Evolutionary conservation across 768 basidiomycete species (phyloP).

Genomic region (Gelatoporia subvermispora): DNA sequence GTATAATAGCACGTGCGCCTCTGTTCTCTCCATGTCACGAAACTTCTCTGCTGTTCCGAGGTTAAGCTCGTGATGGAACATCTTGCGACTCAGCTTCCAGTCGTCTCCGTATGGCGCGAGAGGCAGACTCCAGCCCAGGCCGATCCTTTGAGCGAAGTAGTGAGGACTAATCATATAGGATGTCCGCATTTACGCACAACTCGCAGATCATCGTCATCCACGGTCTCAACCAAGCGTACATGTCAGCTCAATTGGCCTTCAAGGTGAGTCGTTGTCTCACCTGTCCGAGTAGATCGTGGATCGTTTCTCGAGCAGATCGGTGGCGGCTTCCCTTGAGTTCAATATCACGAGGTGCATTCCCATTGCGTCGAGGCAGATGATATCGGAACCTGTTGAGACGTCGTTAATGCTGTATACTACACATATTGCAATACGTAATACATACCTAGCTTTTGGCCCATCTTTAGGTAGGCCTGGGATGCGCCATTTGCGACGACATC

Average conservation of each 20-base stretch:
- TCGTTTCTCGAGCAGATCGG: slow-evolving; percentile 26
- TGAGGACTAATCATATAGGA: too few relatives aligned
- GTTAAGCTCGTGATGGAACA: slow-evolving; percentile 39
- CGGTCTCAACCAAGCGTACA: too few relatives aligned
- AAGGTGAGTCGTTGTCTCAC: background rate
- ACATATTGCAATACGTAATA: too few relatives aligned
- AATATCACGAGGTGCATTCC: slow-evolving; percentile 22
- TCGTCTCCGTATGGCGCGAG: slow-evolving; percentile 35
- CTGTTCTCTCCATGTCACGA: slow-evolving; percentile 21
- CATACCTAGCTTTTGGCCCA: too few relatives aligned
- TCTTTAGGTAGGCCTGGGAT: too few relatives aligned
- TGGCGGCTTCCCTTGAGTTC: slow-evolving; percentile 25
- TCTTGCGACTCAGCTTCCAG: slow-evolving; percentile 39
- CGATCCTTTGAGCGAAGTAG: slow-evolving; percentile 31
- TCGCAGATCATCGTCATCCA: too few relatives aligned
- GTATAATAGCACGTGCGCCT: slow-evolving; percentile 38
- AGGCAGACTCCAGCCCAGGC: slow-evolving; percentile 36
- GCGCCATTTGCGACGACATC: too few relatives aligned
- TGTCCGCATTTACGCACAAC: too few relatives aligned
- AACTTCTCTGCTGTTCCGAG: slow-evolving; percentile 1
- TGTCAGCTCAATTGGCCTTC: too few relatives aligned
- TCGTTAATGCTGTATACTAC: too few relatives aligned
- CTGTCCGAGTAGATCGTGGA: slow-evolving; percentile 29
- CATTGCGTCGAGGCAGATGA: slow-evolving; percentile 20
- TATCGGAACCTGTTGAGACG: slow-evolving; percentile 9